These are phyloP conservation scores for Colletotrichum somersetense DNA, from an alignment of 2,329 filamentous ascomycete species.

Conservation along the genomic window DNA sequence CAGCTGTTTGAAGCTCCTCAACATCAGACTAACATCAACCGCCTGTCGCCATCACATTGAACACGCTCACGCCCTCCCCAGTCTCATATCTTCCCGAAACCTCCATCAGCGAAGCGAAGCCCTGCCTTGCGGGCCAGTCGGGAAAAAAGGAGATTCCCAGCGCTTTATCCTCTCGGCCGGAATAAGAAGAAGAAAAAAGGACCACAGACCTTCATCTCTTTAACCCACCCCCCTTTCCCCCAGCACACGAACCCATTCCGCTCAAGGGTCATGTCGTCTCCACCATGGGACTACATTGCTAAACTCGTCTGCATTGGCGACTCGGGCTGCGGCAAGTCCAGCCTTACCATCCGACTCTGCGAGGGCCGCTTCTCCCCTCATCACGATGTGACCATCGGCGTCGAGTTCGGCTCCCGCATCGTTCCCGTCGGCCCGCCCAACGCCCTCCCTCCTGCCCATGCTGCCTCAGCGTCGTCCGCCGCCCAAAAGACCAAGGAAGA, in stretches of 20 bases:
- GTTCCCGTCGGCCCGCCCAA: conserved; percentile 90
- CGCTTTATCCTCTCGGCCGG: conserved; percentile 4
- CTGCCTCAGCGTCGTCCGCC: conserved; percentile 38
- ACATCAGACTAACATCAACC: conserved; percentile 35
- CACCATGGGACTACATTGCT: conserved; percentile 98
- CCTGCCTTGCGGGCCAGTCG: conserved; percentile 10
- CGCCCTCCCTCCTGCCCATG: conserved; percentile 57
- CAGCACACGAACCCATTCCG: conserved; percentile 33
- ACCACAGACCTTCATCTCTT: conserved; percentile 29
- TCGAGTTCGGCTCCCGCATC: conserved; percentile 94
- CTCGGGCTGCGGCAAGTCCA: conserved; percentile 94
- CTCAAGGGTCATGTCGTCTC: conserved; percentile 64
- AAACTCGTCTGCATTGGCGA: conserved; percentile 99
- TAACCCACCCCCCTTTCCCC: conserved; percentile 17
- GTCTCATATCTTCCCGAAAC: conserved; percentile 21
- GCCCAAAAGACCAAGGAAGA: conserved; percentile 27
- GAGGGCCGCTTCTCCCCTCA: conserved; percentile 94
- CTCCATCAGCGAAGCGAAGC: conserved; percentile 7
- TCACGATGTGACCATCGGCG: conserved; percentile 97
- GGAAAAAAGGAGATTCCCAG: not conserved
- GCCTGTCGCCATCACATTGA: conserved; percentile 3
- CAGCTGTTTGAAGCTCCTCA: conserved; percentile 31
- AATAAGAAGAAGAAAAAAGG: not conserved
- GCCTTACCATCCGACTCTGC: conserved; percentile 93
- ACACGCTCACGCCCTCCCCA: conserved; percentile 4